A percentile compares a stretch with the other conserved stretches of the same genome.
phyloP scores from a whole-genome alignment of 176 grass and related monocot species.

The Coix lacrymajobi region DNA sequence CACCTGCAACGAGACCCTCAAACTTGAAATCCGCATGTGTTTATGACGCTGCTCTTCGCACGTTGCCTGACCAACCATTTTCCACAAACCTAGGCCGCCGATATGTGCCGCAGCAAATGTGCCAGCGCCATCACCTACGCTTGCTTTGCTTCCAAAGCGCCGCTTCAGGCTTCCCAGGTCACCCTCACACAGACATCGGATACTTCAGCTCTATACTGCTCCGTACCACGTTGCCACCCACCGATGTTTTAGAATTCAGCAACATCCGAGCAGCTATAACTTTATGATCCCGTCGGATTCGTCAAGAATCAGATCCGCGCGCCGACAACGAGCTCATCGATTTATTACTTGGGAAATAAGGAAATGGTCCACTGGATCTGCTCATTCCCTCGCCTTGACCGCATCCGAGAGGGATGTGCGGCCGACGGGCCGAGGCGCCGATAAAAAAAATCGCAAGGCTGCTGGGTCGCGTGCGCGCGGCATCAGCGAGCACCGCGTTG shows the following conservation, averaged over 20 bases:
- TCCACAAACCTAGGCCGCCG: not conserved
- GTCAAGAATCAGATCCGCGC: conserved; percentile 13
- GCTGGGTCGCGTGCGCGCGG: not conserved
- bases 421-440: not conserved
- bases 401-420: conserved; percentile 15
- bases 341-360: too few relatives aligned
- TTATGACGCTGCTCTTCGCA: not conserved
- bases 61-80: not conserved
- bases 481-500: not conserved
- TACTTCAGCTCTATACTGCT: not conserved
- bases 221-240: not conserved
- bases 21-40: too few relatives aligned
- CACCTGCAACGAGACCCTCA: not conserved
- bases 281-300: conserved; percentile 15
- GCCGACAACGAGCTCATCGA: not conserved
- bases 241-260: not conserved
- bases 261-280: not conserved
- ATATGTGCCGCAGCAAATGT: not conserved
- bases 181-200: not conserved
- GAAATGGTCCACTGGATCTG: conserved; percentile 12
- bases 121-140: too few relatives aligned
- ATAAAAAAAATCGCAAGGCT: not conserved
- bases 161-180: not conserved
- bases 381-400: not conserved
- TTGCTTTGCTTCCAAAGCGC: not conserved